Percentiles rank a stretch among this genome's conserved stretches.
These are phyloP conservation scores for Suhomyces taliae DNA, from an alignment of 1,139 yeast species.

Conservation along the genomic window DNA sequence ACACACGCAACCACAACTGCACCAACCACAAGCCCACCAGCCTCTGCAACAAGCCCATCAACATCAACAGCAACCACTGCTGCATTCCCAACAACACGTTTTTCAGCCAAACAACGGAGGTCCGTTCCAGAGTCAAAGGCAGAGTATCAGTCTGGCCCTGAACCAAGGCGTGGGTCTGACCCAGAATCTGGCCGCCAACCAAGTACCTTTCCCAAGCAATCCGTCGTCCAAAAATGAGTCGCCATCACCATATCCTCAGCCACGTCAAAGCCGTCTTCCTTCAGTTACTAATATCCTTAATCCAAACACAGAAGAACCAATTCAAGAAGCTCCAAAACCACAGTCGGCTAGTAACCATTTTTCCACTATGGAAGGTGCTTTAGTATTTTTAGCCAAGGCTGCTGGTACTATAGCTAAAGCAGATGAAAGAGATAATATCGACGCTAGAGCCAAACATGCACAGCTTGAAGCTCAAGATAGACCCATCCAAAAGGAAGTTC, in stretches of 20 bases:
- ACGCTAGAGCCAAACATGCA: conserved; percentile 58
- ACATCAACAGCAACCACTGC: background rate
- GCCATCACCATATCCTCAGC: background rate
- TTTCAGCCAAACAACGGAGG: too few relatives aligned
- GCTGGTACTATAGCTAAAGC: conserved; percentile 73
- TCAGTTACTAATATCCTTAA: conserved; percentile 11
- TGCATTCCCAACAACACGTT: too few relatives aligned
- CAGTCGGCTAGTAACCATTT: conserved; percentile 17
- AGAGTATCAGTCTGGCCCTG: too few relatives aligned
- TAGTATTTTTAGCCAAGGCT: conserved; percentile 71
- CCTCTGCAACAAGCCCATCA: background rate
- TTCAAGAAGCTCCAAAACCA: conserved; percentile 1
- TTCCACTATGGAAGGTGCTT: conserved; percentile 63
- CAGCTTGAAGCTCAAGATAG: conserved; percentile 32
- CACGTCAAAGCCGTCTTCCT: conserved; percentile 6
- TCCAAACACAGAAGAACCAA: background rate
- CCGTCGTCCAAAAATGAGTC: too few relatives aligned
- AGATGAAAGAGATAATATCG: conserved; percentile 64
- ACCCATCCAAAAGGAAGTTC: background rate
- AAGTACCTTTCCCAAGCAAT: too few relatives aligned
- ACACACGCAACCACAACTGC: too few relatives aligned
- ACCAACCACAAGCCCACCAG: background rate
- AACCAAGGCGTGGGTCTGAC: too few relatives aligned
- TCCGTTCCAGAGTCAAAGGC: too few relatives aligned
- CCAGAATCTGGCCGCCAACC: too few relatives aligned